Base-by-base conservation (phyloP, 768 basidiomycete genomes). In the Pleurotus pulmonarius region DNA sequence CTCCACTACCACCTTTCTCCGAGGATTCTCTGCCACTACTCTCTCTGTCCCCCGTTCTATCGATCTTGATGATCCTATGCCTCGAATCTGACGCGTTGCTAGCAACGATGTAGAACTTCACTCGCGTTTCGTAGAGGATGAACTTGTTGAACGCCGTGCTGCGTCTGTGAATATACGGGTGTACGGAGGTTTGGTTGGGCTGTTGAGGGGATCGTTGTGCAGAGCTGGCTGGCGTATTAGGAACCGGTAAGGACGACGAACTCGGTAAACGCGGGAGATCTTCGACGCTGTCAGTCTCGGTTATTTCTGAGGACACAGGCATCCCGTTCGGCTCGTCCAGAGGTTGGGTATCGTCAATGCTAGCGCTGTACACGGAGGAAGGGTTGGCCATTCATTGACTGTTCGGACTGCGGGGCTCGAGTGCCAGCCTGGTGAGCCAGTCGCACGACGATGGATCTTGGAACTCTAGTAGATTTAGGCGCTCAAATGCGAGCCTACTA, bases 1-100 rank as follows among this genome's bases (percentile, higher is more conserved):
- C 37, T 6, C 26, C 48, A n/a, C 26, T 25, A 18, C 18, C 51
- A 20, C 18, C 39, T 5, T 25, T 29, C 15, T 51, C 26, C 29
- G n/a, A n/a, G 12, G 25, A 8, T 2, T 51, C 25, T 20, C 39
- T 41, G 13, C 12, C 12, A 38, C 38, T 53, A 20, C 51, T 43
- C 59, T 89, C 86, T 26, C 85, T 83, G 56, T 86, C 87, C 0
- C 83, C 80, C 1, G 90, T 94, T 40, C 96, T 79, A 70, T 99
- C 94, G 53, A 99, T 87, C 75, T 94, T 97, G 65, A 98, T 82
- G 56, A 99, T 92, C 16, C 91, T 83, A 66, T 97, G 94, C 1
- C 90, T 82, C 0, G 92, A 89, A 58, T 92, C 92, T 15, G 90
- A 85, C 0, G 92, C 83, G 72, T 94, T 94, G 41, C 91, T 94